These are phyloP conservation scores for maize (Zea mays) DNA, from an alignment of 176 grass and related monocot species.

Conservation along the genomic window DNA sequence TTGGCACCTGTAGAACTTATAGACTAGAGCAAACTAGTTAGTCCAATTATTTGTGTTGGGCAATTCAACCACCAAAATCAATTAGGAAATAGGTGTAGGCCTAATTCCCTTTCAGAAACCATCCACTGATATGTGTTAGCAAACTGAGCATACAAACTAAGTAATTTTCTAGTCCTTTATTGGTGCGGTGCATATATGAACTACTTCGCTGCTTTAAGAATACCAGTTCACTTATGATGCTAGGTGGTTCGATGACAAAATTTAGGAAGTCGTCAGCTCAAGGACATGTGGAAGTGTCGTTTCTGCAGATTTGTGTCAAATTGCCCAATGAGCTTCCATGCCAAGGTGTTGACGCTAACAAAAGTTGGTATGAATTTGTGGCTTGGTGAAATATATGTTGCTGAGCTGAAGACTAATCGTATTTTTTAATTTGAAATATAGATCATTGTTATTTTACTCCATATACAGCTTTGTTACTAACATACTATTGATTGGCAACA, in stretches of 20 bases:
- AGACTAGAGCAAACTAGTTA: no score
- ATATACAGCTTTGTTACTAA: background rate
- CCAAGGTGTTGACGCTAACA: slow-evolving; percentile 17
- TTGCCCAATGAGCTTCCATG: slow-evolving; percentile 45
- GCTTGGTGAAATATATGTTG: background rate
- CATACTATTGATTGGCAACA: background rate
- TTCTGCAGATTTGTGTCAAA: slow-evolving; percentile 51
- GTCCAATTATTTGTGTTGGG: no score
- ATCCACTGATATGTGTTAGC: background rate
- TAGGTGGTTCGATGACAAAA: slow-evolving; percentile 55
- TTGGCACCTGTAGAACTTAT: no score
- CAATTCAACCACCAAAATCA: no score
- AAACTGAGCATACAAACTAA: background rate
- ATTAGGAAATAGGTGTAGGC: no score
- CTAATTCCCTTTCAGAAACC: no score
- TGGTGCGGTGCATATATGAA: slow-evolving; percentile 62
- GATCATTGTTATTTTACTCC: background rate
- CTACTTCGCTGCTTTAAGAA: slow-evolving; percentile 66
- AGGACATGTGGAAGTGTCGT: slow-evolving; percentile 67
- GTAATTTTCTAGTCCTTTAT: background rate
- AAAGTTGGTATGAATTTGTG: background rate
- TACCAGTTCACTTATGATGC: slow-evolving; percentile 61
- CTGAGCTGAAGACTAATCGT: background rate
- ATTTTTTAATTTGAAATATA: background rate
- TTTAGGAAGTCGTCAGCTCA: slow-evolving; percentile 51